Evolutionary conservation across 2,329 filamentous ascomycete genomes (phyloP), one percentile per base, ranked within the genome.

Genomic region (Colletotrichum tofieldiae): DNA sequence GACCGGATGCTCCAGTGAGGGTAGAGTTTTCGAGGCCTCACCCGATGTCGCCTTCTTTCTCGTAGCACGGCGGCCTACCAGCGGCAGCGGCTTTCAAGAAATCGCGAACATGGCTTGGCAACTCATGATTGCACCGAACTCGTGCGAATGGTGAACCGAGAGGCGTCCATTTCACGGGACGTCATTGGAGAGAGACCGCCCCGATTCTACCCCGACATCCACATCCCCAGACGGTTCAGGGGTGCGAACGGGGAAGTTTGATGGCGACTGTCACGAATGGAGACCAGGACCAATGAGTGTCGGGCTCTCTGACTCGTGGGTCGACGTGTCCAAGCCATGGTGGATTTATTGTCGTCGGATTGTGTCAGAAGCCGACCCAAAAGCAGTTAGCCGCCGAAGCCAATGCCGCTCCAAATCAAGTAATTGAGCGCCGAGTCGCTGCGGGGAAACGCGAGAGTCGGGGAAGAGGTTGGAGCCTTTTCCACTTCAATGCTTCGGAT

Each of bases 271-370:
- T 64, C 60, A 65, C 43, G 45, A n/a, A 8, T 6, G 23, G 39
- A 29, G 26, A 16, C 32, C 11, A n/a, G 11, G 9, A 37, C 63
- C 54, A 49, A 52, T 61, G 14, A 41, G 26, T 47, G 26, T 43
- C 45, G 35, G 16, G n/a, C 14, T 26, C 43, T 56, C 62, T 67
- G 68, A 71, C 68, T 68, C 68, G 64, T 49, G 29, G 26, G 68
- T 60, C 39, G 54, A 54, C 49, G 26, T 3, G 62, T 54, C 45
- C 20, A 41, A 35, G 43, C 29, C 23, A 18, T 41, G n/a, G 37
- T 71, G 68, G 64, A 58, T 62, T 67, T 35, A n/a, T 43, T n/a
- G 41, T 62, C 26, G 41, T 62, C 26, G 54, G 43, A 16, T 63
- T 35, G 35, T 54, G 35, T 43, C 16, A 18, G 9, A n/a, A 54